Conservation (phyloP, 176 grass and related monocot species). For the Aegilops umbellulata region DNA sequence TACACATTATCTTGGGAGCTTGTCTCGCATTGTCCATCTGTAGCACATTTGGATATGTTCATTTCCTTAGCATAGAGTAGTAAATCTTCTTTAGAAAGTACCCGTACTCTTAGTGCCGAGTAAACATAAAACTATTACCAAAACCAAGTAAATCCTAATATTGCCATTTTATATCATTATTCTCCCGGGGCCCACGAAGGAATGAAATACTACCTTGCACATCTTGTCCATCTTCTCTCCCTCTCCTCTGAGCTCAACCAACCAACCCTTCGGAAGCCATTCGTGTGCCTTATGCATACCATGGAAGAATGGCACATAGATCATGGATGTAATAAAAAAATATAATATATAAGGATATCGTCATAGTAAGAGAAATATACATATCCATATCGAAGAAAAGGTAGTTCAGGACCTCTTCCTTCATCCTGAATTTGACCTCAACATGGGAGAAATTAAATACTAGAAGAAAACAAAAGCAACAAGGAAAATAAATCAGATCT, state of each 20-base stretch:
- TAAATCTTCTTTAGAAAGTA: slow-evolving; percentile 40
- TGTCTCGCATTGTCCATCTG: slow-evolving; percentile 23
- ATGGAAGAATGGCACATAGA: not conserved
- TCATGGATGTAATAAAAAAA: not conserved
- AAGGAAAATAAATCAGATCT: not conserved
- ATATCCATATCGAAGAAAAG: slow-evolving; percentile 18
- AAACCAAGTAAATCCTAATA: not conserved
- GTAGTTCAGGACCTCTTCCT: slow-evolving; percentile 12
- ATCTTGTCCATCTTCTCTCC: slow-evolving; percentile 37
- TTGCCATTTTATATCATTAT: not conserved
- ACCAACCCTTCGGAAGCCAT: slow-evolving; percentile 21
- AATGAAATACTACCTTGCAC: slow-evolving; percentile 37
- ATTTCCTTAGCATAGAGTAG: slow-evolving; percentile 26
- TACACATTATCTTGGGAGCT: slow-evolving; percentile 12
- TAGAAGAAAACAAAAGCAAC: not conserved
- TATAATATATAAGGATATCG: no score
- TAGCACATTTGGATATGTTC: not conserved
- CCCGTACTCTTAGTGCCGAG: not conserved
- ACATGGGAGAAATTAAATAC: slow-evolving; percentile 46
- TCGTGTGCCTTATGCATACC: not conserved
- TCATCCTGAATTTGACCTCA: slow-evolving; percentile 16
- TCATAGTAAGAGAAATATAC: not conserved
- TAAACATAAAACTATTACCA: slow-evolving; percentile 6
- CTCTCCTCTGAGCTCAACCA: slow-evolving; percentile 36
- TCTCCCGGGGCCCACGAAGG: not conserved